phyloP scores from a whole-genome alignment of 768 basidiomycete species.

The Inosperma sp. region DNA sequence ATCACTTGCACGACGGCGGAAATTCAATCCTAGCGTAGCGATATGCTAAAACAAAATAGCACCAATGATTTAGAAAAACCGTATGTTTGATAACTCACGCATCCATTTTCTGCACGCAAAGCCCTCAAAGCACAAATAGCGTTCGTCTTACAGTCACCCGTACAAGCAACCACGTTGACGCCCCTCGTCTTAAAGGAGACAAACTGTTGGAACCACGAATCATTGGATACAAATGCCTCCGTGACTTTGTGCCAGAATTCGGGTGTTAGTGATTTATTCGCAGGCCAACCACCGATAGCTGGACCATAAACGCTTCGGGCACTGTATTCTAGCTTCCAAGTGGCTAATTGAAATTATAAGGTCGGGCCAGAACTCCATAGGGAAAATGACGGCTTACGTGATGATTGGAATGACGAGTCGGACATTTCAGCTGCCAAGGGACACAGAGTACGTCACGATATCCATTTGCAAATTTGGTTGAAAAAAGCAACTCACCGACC shows the following conservation, averaged over 20 bases:
- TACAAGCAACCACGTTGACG: slow-evolving; percentile 16
- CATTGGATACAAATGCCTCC: slow-evolving; percentile 45
- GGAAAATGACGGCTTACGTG: slow-evolving; percentile 34
- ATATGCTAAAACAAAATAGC: slow-evolving; percentile 16
- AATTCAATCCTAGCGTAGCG: slow-evolving; percentile 23
- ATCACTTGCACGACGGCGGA: slow-evolving; percentile 20
- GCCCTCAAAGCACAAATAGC: slow-evolving; percentile 24
- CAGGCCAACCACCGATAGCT: slow-evolving; percentile 35
- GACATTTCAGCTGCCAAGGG: slow-evolving; percentile 35
- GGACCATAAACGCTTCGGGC: slow-evolving; percentile 50
- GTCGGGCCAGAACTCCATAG: background rate
- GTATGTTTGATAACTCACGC: too few species aligned
- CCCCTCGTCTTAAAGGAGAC: slow-evolving; percentile 27
- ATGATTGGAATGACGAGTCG: slow-evolving; percentile 41
- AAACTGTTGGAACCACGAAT: slow-evolving; percentile 44
- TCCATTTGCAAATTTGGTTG: background rate
- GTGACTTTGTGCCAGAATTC: slow-evolving; percentile 61
- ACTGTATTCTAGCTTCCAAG: slow-evolving; percentile 54
- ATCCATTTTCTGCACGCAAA: slow-evolving; percentile 23
- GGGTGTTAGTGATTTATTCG: slow-evolving; percentile 39
- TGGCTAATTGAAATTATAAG: slow-evolving; percentile 26
- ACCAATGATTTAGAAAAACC: too few species aligned
- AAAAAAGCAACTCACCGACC: slow-evolving; percentile 33
- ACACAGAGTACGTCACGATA: background rate
- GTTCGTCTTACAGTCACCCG: slow-evolving; percentile 20